These are phyloP conservation scores for Tylopilus vinaceipallidus DNA, from an alignment of 768 basidiomycete species.

Conservation along the genomic window DNA sequence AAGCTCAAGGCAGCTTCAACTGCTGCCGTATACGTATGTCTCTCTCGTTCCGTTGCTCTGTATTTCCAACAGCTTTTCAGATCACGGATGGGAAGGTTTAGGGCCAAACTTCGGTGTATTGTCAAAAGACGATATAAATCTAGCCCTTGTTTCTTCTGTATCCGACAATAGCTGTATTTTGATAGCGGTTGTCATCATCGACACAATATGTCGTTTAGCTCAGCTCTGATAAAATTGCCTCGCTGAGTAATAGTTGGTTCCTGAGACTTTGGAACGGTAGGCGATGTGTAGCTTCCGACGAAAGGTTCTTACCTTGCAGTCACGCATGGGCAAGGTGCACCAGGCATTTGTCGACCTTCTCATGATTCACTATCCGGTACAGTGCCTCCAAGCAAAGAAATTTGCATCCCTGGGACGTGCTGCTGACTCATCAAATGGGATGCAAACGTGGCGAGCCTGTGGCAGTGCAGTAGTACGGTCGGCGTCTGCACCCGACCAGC, in stretches of 20 bases:
- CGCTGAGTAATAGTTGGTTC: too few relatives aligned
- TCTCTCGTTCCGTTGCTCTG: neutral
- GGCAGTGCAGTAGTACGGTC: constrained; percentile 10
- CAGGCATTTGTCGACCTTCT: too few relatives aligned
- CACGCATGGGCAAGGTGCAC: too few relatives aligned
- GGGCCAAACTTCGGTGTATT: neutral
- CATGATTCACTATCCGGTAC: too few relatives aligned
- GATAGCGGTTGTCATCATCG: neutral
- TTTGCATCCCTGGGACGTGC: too few relatives aligned
- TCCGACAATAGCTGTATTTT: too few relatives aligned
- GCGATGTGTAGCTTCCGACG: too few relatives aligned
- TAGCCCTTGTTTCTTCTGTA: neutral
- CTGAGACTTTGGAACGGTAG: too few relatives aligned
- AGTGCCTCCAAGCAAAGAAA: too few relatives aligned
- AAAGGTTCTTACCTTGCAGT: too few relatives aligned
- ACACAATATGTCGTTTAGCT: too few relatives aligned
- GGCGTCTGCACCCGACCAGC: neutral
- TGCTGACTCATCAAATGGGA: constrained; percentile 16
- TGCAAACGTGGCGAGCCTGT: constrained; percentile 19
- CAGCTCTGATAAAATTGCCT: too few relatives aligned
- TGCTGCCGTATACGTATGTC: constrained; percentile 29
- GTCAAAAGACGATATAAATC: neutral
- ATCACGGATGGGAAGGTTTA: constrained; percentile 25
- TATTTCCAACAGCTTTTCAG: constrained; percentile 2
- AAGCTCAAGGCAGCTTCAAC: constrained; percentile 51